phyloP scores from a whole-genome alignment of 257 asterid species.

The Salvia hispanica region DNA sequence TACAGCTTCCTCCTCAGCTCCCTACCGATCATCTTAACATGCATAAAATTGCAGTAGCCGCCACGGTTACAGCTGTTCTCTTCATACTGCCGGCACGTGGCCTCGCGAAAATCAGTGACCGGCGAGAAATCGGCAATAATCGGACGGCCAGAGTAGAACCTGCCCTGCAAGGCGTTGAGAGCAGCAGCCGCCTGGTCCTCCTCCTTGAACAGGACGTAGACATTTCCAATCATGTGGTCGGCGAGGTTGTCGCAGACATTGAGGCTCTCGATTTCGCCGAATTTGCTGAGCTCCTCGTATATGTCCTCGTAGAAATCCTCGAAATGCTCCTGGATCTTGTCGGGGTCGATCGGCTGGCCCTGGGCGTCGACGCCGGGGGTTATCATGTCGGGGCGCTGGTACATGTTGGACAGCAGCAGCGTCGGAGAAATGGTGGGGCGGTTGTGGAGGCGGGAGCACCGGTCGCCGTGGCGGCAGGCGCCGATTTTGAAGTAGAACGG shows the following conservation, averaged over 20 bases:
- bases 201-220: conserved; percentile 63
- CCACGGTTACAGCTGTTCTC: conserved; percentile 61
- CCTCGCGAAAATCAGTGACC: conserved; percentile 72
- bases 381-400: conserved; percentile 70
- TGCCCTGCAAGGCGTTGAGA: conserved; percentile 53
- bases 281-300: conserved; percentile 65
- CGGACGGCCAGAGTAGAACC: conserved; percentile 68
- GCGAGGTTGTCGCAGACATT: conserved; percentile 70
- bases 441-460: conserved; percentile 75
- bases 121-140: conserved; percentile 68
- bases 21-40: conserved; percentile 62
- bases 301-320: conserved; percentile 72
- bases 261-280: conserved; percentile 66
- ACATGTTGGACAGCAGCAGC: conserved; percentile 63
- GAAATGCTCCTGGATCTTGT: conserved; percentile 66
- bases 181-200: conserved; percentile 71
- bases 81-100: conserved; percentile 67
- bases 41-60: conserved; percentile 70
- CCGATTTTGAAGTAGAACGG: conserved; percentile 75
- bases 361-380: conserved; percentile 74
- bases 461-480: conserved; percentile 75
- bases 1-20: conserved; percentile 57
- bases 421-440: conserved; percentile 67
- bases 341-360: conserved; percentile 64
- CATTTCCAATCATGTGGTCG: conserved; percentile 75